Percentiles rank a stretch among this genome's conserved stretches.
Evolutionary conservation across 2,329 filamentous ascomycete genomes (phyloP).

Genomic region (Didymella glomerata): DNA sequence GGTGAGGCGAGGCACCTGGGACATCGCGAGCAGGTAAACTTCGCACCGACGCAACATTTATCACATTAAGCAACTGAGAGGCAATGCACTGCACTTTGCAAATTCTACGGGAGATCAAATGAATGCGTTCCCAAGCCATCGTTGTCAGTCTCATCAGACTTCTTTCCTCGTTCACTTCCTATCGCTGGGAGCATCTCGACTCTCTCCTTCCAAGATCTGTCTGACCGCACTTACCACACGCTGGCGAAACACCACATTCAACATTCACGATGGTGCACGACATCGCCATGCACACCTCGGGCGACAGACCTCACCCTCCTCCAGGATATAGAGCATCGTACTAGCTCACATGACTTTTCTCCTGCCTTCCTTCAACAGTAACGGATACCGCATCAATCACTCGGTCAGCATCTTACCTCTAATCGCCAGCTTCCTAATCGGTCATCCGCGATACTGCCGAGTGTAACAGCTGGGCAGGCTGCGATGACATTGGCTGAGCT

Average conservation of each 20-base stretch:
- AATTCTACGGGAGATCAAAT: not conserved
- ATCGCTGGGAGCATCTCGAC: constrained; percentile 1
- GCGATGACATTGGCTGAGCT: constrained; percentile 42
- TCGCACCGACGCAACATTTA: not conserved
- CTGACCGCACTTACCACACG: constrained; percentile 8
- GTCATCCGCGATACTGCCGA: constrained; percentile 33
- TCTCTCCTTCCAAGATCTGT: not conserved
- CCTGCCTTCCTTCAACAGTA: constrained; percentile 47
- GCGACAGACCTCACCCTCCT: constrained; percentile 36
- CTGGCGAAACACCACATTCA: not conserved
- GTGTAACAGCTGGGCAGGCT: constrained; percentile 35
- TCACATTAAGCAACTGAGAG: not conserved
- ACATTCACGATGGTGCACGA: constrained; percentile 2
- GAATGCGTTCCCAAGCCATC: not conserved
- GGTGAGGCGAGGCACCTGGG: too few relatives aligned
- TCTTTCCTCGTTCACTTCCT: not conserved
- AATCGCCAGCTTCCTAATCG: constrained; percentile 35
- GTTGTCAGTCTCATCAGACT: not conserved
- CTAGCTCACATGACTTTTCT: constrained; percentile 51
- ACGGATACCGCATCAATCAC: constrained; percentile 47
- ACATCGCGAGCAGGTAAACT: not conserved
- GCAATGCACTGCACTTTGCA: not conserved
- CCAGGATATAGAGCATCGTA: constrained; percentile 50
- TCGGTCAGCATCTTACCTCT: constrained; percentile 43
- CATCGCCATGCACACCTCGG: constrained; percentile 34